phyloP scores from a whole-genome alignment of 306 rosid genomes.

The Gastrolobium villosum region DNA sequence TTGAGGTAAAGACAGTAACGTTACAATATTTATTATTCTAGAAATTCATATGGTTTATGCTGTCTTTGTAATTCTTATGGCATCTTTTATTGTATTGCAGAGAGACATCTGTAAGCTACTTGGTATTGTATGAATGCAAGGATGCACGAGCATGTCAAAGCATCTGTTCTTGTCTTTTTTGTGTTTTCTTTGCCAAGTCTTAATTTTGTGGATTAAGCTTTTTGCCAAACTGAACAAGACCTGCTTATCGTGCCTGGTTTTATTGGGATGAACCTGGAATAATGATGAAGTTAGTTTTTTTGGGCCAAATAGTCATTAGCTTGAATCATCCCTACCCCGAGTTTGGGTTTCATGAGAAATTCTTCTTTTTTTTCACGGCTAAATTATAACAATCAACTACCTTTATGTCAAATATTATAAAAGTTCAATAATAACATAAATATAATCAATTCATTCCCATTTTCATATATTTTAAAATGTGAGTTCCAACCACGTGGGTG shows the following conservation, averaged over 20 bases:
- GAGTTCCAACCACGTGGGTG: no score
- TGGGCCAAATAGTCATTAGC: no score
- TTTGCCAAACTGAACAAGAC: conserved; percentile 22
- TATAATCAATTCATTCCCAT: no score
- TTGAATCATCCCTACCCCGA: no score
- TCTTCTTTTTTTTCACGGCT: no score
- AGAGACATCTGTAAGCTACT: conserved; percentile 68
- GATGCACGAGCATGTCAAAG: conserved; percentile 38
- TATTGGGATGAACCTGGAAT: neutral
- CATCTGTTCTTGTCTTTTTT: conserved; percentile 18
- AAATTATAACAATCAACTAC: no score
- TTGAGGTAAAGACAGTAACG: conserved; percentile 64
- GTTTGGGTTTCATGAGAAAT: no score
- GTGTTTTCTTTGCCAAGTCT: conserved; percentile 1
- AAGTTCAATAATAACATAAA: no score
- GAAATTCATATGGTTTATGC: conserved; percentile 26
- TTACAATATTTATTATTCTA: neutral
- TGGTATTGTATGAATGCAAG: conserved; percentile 53
- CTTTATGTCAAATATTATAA: no score
- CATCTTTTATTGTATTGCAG: conserved; percentile 53
- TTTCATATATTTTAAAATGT: no score
- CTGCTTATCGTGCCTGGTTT: neutral
- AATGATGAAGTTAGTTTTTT: no score
- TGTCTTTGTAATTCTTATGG: conserved; percentile 25
- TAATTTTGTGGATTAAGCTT: conserved; percentile 23